These are phyloP conservation scores for Penicillium roqueforti DNA, from an alignment of 495 filamentous ascomycete genomes.

Conservation along the genomic window DNA sequence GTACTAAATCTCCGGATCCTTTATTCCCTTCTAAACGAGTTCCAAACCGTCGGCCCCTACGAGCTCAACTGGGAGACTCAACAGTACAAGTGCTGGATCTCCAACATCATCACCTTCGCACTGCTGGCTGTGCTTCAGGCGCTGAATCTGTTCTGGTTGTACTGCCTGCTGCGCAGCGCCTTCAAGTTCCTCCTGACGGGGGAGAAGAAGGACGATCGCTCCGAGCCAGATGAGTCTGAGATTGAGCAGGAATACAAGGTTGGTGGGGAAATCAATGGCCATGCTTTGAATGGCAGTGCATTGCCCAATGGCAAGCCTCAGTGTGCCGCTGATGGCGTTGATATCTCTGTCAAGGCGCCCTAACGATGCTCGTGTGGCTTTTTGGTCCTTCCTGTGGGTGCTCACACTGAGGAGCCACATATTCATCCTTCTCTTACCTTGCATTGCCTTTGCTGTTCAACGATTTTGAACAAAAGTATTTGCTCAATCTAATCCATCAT, in stretches of 20 bases:
- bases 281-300: background rate
- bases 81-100: conserved; percentile 69
- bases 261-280: background rate
- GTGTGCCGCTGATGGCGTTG: background rate
- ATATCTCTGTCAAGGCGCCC: background rate
- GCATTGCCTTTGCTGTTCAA: background rate
- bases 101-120: conserved; percentile 58
- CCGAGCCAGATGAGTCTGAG: conserved; percentile 11
- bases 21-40: conserved; percentile 70
- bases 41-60: conserved; percentile 75
- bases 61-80: conserved; percentile 69
- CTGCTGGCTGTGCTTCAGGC: conserved; percentile 65
- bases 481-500: background rate
- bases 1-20: conserved; percentile 81
- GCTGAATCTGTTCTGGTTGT: conserved; percentile 77
- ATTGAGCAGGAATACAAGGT: conserved; percentile 6
- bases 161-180: conserved; percentile 54
- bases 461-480: background rate
- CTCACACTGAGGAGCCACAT: background rate
- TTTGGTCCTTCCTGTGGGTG: background rate
- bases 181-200: conserved; percentile 20
- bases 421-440: no score
- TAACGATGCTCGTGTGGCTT: background rate
- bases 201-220: conserved; percentile 28
- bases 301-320: background rate